Evolutionary conservation across 345 rosid genomes (phyloP).

Genomic region (Aethionema arabicum): DNA sequence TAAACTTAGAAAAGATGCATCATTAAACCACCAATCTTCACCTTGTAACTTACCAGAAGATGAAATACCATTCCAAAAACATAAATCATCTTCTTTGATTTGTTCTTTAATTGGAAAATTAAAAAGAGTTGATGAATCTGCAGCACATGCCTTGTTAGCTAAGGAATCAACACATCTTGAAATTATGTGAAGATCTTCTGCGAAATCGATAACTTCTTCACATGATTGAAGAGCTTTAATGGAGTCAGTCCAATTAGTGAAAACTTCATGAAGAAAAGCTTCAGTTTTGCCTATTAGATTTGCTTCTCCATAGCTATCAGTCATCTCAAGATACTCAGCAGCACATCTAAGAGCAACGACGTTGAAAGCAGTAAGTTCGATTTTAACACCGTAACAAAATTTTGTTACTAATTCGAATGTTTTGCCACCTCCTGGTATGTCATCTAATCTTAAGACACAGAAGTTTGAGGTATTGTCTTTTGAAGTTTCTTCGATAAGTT

Average conservation of each 20-base stretch:
- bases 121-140: slow-evolving; percentile 54
- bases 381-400: slow-evolving; percentile 67
- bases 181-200: slow-evolving; percentile 69
- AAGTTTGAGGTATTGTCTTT: slow-evolving; percentile 38
- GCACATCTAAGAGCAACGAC: slow-evolving; percentile 70
- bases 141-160: slow-evolving; percentile 62
- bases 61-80: slow-evolving; percentile 68
- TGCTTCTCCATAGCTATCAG: slow-evolving; percentile 58
- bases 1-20: slow-evolving; percentile 53
- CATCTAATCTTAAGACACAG: slow-evolving; percentile 52
- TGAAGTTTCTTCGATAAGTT: slow-evolving; percentile 48
- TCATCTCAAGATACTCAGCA: slow-evolving; percentile 69
- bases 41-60: slow-evolving; percentile 42
- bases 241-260: slow-evolving; percentile 60
- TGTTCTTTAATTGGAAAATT: slow-evolving; percentile 53
- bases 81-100: slow-evolving; percentile 34
- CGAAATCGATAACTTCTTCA: slow-evolving; percentile 53
- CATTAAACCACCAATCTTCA: slow-evolving; percentile 82
- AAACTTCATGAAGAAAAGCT: slow-evolving; percentile 57
- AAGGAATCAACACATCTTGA: slow-evolving; percentile 73
- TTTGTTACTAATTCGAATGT: slow-evolving; percentile 56
- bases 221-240: slow-evolving; percentile 71
- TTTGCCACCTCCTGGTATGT: slow-evolving; percentile 70
- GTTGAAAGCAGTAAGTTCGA: slow-evolving; percentile 55
- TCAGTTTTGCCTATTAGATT: slow-evolving; percentile 61